Percentiles rank a stretch among this genome's conserved stretches.
Conservation (phyloP, 495 filamentous ascomycete genomes). For the Neurospora sp. region DNA sequence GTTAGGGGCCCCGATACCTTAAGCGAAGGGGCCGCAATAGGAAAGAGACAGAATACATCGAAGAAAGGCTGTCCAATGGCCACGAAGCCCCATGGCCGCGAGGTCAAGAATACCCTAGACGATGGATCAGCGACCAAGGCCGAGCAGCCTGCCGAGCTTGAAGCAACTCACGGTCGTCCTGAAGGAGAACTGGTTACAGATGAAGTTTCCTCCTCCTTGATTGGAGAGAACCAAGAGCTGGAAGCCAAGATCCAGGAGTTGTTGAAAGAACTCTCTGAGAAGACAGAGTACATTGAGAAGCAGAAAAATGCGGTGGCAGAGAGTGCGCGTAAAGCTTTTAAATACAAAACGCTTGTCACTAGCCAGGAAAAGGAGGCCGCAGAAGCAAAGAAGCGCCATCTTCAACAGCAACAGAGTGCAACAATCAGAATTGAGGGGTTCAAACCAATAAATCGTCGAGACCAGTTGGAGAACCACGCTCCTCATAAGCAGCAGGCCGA, state of each 20-base stretch:
- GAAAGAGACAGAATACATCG: neutral
- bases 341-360: too few relatives aligned
- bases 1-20: neutral
- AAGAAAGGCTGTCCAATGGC: neutral
- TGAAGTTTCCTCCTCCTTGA: neutral
- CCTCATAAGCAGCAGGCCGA: too few relatives aligned
- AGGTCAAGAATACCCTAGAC: neutral
- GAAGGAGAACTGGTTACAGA: neutral
- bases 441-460: too few relatives aligned
- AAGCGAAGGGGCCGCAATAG: neutral
- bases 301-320: too few relatives aligned
- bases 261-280: neutral
- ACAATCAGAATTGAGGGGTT: too few relatives aligned
- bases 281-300: too few relatives aligned
- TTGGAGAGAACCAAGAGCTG: neutral
- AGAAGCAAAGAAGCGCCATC: too few relatives aligned
- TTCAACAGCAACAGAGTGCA: too few relatives aligned
- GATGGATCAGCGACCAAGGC: neutral
- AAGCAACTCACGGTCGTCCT: neutral
- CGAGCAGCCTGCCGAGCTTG: neutral
- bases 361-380: too few relatives aligned
- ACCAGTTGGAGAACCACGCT: too few relatives aligned
- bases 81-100: neutral
- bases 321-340: too few relatives aligned
- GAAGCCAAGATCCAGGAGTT: neutral